Evolutionary conservation across 2,329 filamentous ascomycete species (phyloP).

Genomic region (Dendrostoma leiphaemia): DNA sequence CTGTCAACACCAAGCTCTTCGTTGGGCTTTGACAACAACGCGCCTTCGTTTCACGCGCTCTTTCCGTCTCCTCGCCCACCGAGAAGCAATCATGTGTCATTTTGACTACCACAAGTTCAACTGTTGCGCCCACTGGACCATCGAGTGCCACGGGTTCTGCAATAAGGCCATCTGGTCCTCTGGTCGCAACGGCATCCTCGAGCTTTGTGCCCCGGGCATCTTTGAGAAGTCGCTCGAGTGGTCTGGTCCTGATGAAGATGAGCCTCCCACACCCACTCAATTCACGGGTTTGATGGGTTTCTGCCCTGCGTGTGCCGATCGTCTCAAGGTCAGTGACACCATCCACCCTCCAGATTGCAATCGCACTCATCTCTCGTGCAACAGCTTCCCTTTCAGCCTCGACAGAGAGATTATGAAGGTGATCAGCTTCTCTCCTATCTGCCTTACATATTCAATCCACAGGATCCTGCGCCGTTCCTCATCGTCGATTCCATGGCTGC

Average conservation of each 20-base stretch:
- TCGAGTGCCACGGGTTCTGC: constrained; percentile 12
- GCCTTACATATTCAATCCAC: background rate
- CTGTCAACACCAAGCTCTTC: background rate
- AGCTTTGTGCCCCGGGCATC: constrained; percentile 10
- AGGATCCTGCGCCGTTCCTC: constrained; percentile 7
- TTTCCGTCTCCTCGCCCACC: background rate
- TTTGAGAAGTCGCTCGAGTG: constrained; percentile 3
- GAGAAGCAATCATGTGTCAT: constrained; percentile 15
- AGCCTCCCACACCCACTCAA: background rate
- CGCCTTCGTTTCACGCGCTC: background rate
- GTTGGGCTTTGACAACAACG: background rate
- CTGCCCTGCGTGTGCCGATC: constrained; percentile 10
- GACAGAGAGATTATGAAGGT: background rate
- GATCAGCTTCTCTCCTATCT: background rate
- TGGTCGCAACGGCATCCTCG: constrained; percentile 8
- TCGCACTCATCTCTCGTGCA: background rate
- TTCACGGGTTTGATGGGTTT: constrained; percentile 13
- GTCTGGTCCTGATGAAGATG: constrained; percentile 6
- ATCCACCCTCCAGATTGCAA: background rate
- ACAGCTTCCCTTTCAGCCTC: background rate
- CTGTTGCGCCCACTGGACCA: constrained; percentile 13
- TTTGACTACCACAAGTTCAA: constrained; percentile 12
- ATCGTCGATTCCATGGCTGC: background rate
- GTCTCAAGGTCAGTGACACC: constrained; percentile 8
- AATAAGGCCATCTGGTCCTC: constrained; percentile 3